Conservation (phyloP, 148 eudicot species). For the Limonium bicolor region DNA sequence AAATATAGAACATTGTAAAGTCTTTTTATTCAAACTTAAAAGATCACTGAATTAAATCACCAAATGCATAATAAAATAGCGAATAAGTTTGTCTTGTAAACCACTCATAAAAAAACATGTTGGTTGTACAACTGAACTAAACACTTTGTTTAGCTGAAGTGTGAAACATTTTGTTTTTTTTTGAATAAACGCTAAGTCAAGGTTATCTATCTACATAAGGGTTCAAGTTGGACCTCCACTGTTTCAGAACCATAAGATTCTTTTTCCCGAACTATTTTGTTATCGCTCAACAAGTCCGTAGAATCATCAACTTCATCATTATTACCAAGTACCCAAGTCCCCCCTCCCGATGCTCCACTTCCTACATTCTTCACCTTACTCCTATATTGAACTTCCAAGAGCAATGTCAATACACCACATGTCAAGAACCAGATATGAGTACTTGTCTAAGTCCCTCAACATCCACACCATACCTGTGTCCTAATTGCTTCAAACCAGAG, state of each 20-base stretch:
- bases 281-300: conserved; percentile 48
- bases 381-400: conserved; percentile 52
- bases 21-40: too few relatives aligned
- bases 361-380: conserved; percentile 21
- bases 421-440: conserved; percentile 53
- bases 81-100: too few relatives aligned
- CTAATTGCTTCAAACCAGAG: conserved; percentile 74
- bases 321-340: conserved; percentile 71
- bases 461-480: conserved; percentile 62
- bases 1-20: too few relatives aligned
- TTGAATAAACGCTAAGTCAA: too few relatives aligned
- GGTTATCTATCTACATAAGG: conserved; percentile 30
- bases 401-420: conserved; percentile 31
- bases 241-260: conserved; percentile 31
- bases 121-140: too few relatives aligned
- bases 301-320: conserved; percentile 59
- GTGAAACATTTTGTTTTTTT: too few relatives aligned
- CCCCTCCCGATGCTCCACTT: conserved; percentile 25
- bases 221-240: conserved; percentile 83
- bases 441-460: conserved; percentile 54
- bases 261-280: conserved; percentile 23
- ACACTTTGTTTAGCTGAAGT: too few relatives aligned
- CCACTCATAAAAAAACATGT: too few relatives aligned
- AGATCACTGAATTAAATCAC: too few relatives aligned
- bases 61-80: too few relatives aligned